Evolutionary conservation across 148 eudicot species (phyloP).

Genomic region (Rhododendron simsii): DNA sequence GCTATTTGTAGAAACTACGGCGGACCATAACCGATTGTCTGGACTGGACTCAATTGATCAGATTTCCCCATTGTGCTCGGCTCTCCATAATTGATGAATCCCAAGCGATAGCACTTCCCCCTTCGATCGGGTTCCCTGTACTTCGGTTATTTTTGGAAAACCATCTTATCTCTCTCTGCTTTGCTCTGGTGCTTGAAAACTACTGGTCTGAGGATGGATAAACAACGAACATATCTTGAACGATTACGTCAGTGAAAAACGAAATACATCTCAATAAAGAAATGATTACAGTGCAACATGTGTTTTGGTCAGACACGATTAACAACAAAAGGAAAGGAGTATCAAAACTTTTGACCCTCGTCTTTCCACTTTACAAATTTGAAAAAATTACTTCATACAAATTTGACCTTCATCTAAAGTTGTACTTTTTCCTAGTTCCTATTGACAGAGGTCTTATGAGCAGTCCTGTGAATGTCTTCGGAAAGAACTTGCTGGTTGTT

Average conservation of each 20-base stretch:
- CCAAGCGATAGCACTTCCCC: not conserved
- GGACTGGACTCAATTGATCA: not conserved
- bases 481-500: constrained; percentile 35
- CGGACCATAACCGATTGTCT: not conserved
- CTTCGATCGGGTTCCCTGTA: not conserved
- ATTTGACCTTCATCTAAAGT: constrained; percentile 10
- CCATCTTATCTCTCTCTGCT: not conserved
- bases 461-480: constrained; percentile 37
- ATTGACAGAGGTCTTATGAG: constrained; percentile 42
- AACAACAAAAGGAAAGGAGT: not conserved
- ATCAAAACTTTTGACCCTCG: not conserved
- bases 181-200: not conserved
- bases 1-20: not conserved
- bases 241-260: not conserved
- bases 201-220: not conserved
- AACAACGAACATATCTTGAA: not conserved
- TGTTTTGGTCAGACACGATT: not conserved
- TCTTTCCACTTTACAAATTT: not conserved
- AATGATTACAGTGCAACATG: not conserved
- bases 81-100: not conserved
- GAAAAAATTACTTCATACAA: not conserved
- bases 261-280: not conserved
- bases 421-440: constrained; percentile 22
- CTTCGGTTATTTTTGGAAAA: not conserved
- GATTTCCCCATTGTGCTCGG: not conserved